phyloP scores from a whole-genome alignment of 371 early-diverging fungal genomes.

The Mucor circinelloides region DNA sequence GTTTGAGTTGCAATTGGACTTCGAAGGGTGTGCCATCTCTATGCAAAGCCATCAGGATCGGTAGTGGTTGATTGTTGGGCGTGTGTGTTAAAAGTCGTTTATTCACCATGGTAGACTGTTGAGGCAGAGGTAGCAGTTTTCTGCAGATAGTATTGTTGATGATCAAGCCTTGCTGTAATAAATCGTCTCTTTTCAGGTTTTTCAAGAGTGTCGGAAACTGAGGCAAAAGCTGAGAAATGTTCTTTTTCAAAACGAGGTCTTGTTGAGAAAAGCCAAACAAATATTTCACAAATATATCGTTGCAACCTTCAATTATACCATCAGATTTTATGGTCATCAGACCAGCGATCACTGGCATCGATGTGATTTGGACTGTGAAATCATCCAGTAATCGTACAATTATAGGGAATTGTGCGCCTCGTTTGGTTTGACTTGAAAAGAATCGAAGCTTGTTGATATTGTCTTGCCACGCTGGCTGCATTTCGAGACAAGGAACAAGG shows the following conservation, averaged over 20 bases:
- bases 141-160: constrained; percentile 42
- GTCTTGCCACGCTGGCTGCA: constrained; percentile 5
- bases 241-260: constrained; percentile 48
- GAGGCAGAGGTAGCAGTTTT: constrained; percentile 19
- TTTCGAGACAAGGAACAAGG: constrained; percentile 11
- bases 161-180: constrained; percentile 40
- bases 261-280: constrained; percentile 65
- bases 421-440: constrained; percentile 61
- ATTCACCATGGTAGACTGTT: constrained; percentile 5
- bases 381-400: constrained; percentile 44
- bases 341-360: constrained; percentile 72
- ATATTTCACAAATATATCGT: constrained; percentile 67
- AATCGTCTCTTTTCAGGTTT: constrained; percentile 38
- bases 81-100: constrained; percentile 31
- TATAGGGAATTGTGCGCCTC: constrained; percentile 64
- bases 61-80: constrained; percentile 45
- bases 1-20: constrained; percentile 65
- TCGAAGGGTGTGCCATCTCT: constrained; percentile 66
- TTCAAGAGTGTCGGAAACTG: constrained; percentile 58
- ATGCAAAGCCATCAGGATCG: constrained; percentile 62
- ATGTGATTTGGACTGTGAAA: constrained; percentile 55
- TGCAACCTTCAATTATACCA: constrained; percentile 65
- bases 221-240: constrained; percentile 62
- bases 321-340: constrained; percentile 59
- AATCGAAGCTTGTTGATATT: constrained; percentile 57